Percentiles rank a stretch among this genome's conserved stretches.
phyloP scores from a whole-genome alignment of 495 filamentous ascomycete genomes.

The Penicillium cosmopolitanum region DNA sequence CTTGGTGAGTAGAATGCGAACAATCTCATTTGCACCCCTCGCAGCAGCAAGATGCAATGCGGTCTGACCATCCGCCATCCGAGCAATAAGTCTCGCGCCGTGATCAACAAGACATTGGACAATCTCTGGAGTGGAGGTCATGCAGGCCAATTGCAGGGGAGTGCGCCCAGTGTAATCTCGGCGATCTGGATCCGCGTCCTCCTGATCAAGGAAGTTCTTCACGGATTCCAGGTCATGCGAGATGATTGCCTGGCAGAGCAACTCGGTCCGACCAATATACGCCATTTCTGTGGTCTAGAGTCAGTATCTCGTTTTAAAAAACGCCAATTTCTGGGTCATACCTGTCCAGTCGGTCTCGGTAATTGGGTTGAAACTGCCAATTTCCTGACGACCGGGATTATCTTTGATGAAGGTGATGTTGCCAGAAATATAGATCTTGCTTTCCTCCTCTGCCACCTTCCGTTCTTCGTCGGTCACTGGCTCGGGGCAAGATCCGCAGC shows the following conservation, averaged over 20 bases:
- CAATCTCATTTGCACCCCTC: slow-evolving; percentile 67
- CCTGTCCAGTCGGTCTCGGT: slow-evolving; percentile 83
- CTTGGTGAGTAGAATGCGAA: slow-evolving; percentile 68
- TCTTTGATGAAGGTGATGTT: slow-evolving; percentile 72
- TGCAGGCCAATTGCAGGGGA: slow-evolving; percentile 74
- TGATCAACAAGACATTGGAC: slow-evolving; percentile 72
- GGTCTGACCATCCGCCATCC: slow-evolving; percentile 76
- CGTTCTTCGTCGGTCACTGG: slow-evolving; percentile 70
- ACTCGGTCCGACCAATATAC: slow-evolving; percentile 60
- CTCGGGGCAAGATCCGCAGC: slow-evolving; percentile 75
- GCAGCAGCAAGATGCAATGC: slow-evolving; percentile 77
- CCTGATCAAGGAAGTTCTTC: slow-evolving; percentile 65
- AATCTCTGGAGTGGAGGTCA: slow-evolving; percentile 66
- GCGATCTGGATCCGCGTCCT: slow-evolving; percentile 61
- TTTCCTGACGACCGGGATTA: slow-evolving; percentile 76
- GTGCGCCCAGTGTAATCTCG: slow-evolving; percentile 82
- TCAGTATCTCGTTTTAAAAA: background rate
- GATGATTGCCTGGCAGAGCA: slow-evolving; percentile 76
- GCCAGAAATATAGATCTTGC: slow-evolving; percentile 72
- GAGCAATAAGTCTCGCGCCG: slow-evolving; percentile 70
- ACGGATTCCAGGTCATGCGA: slow-evolving; percentile 68
- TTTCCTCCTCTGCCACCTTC: slow-evolving; percentile 68
- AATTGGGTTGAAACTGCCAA: slow-evolving; percentile 75
- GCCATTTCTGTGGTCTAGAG: slow-evolving; percentile 52
- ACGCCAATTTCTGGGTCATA: slow-evolving; percentile 40